Conservation (phyloP, 1,139 yeast genomes). For the Pichia sp. region DNA sequence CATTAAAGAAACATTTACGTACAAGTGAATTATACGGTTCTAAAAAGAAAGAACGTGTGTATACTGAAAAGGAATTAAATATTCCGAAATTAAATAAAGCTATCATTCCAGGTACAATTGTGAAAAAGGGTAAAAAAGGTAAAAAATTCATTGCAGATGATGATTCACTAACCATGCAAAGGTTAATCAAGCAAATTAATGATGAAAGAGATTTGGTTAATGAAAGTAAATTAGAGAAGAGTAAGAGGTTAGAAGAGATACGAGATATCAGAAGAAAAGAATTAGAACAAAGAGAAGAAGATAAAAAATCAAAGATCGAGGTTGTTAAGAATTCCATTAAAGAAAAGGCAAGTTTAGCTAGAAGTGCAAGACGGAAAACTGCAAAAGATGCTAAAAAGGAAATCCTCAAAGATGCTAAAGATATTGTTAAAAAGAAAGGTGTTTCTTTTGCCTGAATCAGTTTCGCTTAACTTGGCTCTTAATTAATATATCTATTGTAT, state of each 20-base stretch:
- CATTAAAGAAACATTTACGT: constrained; percentile 60
- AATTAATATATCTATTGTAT: background rate
- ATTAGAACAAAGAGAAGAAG: constrained; percentile 74
- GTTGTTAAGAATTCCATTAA: constrained; percentile 73
- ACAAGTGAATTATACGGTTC: constrained; percentile 63
- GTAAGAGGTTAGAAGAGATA: constrained; percentile 81
- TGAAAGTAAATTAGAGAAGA: constrained; percentile 85
- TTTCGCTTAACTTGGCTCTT: no score
- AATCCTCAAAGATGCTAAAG: constrained; percentile 23
- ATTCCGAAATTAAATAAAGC: constrained; percentile 78
- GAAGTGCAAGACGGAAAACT: constrained; percentile 62
- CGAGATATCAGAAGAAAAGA: constrained; percentile 83
- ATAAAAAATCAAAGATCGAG: constrained; percentile 62
- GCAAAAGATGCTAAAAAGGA: constrained; percentile 44
- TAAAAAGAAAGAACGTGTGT: constrained; percentile 54
- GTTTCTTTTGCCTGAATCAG: constrained; percentile 35
- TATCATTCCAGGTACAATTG: constrained; percentile 74
- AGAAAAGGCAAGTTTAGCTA: constrained; percentile 61
- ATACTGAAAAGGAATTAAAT: constrained; percentile 69
- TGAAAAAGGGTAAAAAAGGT: constrained; percentile 78
- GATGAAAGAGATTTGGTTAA: constrained; percentile 75
- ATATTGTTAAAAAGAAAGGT: constrained; percentile 30
- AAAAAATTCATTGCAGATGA: constrained; percentile 77
- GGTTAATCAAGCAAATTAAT: constrained; percentile 74
- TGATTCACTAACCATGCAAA: constrained; percentile 54